Evolutionary conservation across 192 early-diverging fungal genomes (phyloP).

Genomic region (Coemansia sp.): DNA sequence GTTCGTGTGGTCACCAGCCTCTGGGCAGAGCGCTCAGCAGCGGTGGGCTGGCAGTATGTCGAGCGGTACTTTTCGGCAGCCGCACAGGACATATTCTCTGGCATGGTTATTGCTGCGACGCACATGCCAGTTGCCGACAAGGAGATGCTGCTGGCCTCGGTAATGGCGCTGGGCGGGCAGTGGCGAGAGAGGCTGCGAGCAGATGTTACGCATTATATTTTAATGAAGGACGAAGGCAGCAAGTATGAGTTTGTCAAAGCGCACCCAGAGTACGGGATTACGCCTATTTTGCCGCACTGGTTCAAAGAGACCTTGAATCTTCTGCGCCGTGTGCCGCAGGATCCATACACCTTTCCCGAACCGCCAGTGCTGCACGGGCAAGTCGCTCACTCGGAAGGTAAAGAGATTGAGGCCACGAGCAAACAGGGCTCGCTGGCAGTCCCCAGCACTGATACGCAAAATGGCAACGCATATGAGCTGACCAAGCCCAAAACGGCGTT

Average conservation of each 20-base stretch:
- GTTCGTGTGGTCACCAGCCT: constrained; percentile 39
- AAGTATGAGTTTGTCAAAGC: constrained; percentile 53
- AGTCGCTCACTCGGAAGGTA: not conserved
- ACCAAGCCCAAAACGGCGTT: constrained; percentile 30
- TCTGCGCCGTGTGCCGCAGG: constrained; percentile 53
- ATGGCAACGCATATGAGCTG: constrained; percentile 34
- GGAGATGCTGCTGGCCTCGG: constrained; percentile 40
- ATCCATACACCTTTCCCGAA: constrained; percentile 53
- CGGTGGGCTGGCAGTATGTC: constrained; percentile 30
- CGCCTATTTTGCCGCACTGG: constrained; percentile 70
- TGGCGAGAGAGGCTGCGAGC: constrained; percentile 45
- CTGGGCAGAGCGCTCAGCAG: constrained; percentile 43
- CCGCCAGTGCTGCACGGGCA: constrained; percentile 42
- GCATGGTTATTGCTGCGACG: constrained; percentile 43
- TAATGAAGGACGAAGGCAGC: constrained; percentile 32
- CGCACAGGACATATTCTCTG: constrained; percentile 41
- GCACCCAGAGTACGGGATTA: constrained; percentile 55
- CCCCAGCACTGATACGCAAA: constrained; percentile 20
- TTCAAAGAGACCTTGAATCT: constrained; percentile 67
- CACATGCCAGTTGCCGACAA: constrained; percentile 44
- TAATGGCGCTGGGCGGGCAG: constrained; percentile 53
- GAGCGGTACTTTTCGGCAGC: constrained; percentile 44
- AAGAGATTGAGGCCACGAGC: not conserved
- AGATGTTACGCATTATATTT: constrained; percentile 45
- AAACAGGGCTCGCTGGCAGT: constrained; percentile 8